phyloP scores from a whole-genome alignment of 768 basidiomycete species.

The Multifurca ochricompacta region DNA sequence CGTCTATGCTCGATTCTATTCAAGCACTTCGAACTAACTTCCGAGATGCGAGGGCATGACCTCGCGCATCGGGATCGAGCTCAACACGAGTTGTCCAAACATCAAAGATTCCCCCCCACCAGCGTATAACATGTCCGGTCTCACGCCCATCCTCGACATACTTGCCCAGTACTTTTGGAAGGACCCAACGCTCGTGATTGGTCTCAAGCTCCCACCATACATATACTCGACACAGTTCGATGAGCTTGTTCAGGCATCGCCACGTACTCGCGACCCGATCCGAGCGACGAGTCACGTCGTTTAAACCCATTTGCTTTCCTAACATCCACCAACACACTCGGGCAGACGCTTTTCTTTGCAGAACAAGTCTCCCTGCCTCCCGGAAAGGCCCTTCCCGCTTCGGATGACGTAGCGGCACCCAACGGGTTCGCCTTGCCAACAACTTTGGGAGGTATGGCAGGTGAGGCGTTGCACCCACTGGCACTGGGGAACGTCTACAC shows the following conservation, averaged over 20 bases:
- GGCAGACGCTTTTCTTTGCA: slow-evolving; percentile 15
- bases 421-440: slow-evolving; percentile 53
- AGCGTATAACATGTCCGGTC: slow-evolving; percentile 48
- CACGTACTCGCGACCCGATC: slow-evolving; percentile 14
- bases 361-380: not conserved
- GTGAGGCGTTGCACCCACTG: slow-evolving; percentile 65
- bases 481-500: slow-evolving; percentile 72
- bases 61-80: slow-evolving; percentile 58
- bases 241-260: slow-evolving; percentile 12
- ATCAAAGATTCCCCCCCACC: slow-evolving; percentile 54
- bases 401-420: not conserved
- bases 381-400: not conserved
- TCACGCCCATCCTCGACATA: slow-evolving; percentile 47
- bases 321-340: slow-evolving; percentile 21
- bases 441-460: slow-evolving; percentile 64
- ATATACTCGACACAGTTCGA: slow-evolving; percentile 18
- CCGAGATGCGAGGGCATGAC: slow-evolving; percentile 24
- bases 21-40: slow-evolving; percentile 44
- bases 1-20: slow-evolving; percentile 49
- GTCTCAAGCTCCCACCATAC: slow-evolving; percentile 44
- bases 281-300: slow-evolving; percentile 10
- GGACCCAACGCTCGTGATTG: slow-evolving; percentile 57
- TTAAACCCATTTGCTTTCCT: slow-evolving; percentile 18
- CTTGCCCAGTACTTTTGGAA: slow-evolving; percentile 41
- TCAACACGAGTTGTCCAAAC: slow-evolving; percentile 85